Base-by-base conservation (phyloP, 805 yeast species). In the Sungouiella blattae region DNA sequence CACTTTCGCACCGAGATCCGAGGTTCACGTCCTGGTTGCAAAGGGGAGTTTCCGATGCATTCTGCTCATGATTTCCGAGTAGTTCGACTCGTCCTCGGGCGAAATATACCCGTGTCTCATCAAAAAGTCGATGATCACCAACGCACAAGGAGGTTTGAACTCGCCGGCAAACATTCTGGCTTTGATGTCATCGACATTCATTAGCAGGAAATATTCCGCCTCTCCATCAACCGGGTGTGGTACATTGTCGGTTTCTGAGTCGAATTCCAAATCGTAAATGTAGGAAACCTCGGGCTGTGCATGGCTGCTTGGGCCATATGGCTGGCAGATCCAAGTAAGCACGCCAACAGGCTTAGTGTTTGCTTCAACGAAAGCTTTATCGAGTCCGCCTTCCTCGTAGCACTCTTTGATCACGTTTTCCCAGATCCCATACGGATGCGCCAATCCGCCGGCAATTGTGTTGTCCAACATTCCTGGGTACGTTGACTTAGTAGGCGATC, bases 361-460 rank as follows among this genome's bases (percentile, higher is more conserved):
- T 4, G 49, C 21, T 33, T 57, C 53, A 1, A 87, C 80, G 39
- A 77, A 73, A 1, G 64, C 69, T 32, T 67, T 63, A 0, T 52
- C 44, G n/a, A 91, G 58, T 0, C 95, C 95, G 0, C 96, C 98
- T 52, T 93, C 98, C 51, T 93, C 98, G 40, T 67, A 69, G 50
- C 95, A 78, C 56, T 93, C 98, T 54, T 93, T 93, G 13, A 85
- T 46, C 3, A 81, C 77, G 0, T 97, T 91, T 30, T 87, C 95
- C 52, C 67, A 62, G 2, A 79, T 64, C 0, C 88, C 87, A 45
- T 76, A 67, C 0, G 95, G 96, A 55, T 81, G 71, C 0, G 95
- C 96, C 4, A 93, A 52, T 0, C 98, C 98, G 1, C 98, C 98
- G 0, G 96, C 98, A 5, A 93, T 85, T 1, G 95, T 87, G 57